Conservation (phyloP, 2,329 filamentous ascomycete genomes). For the Juglanconis oblonga region DNA sequence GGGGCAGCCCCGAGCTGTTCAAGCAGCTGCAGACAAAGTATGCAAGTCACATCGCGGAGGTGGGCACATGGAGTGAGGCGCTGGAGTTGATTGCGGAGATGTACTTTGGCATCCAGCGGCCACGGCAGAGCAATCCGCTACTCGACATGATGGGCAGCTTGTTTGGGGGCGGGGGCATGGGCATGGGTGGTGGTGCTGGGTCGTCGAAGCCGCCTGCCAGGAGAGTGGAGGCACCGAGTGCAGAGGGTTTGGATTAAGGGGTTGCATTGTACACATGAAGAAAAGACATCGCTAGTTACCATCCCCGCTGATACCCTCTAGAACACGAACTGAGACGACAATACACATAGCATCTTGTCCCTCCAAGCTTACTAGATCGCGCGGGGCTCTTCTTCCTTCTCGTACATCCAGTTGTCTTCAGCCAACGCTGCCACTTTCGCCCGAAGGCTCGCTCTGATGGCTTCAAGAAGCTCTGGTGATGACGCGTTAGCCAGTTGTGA, state of each 20-base stretch:
- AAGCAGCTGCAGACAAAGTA: slow-evolving; percentile 82
- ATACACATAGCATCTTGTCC: neutral
- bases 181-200: slow-evolving; percentile 46
- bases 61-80: slow-evolving; percentile 74
- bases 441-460: slow-evolving; percentile 66
- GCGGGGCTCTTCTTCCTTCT: slow-evolving; percentile 57
- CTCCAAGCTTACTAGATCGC: slow-evolving; percentile 2
- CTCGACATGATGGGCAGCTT: slow-evolving; percentile 98
- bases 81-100: slow-evolving; percentile 89
- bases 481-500: slow-evolving; percentile 18
- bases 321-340: neutral
- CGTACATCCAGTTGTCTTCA: slow-evolving; percentile 91
- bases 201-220: slow-evolving; percentile 41
- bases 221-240: slow-evolving; percentile 46
- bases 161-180: slow-evolving; percentile 72
- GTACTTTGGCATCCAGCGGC: slow-evolving; percentile 91
- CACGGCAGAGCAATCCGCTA: slow-evolving; percentile 85
- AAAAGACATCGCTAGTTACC: neutral
- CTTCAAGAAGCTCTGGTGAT: slow-evolving; percentile 62
- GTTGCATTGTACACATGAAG: neutral
- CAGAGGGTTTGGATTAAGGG: slow-evolving; percentile 58
- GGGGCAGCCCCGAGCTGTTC: slow-evolving; percentile 75
- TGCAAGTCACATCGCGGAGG: slow-evolving; percentile 71
- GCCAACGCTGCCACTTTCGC: slow-evolving; percentile 71
- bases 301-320: neutral